Evolutionary conservation across 192 early-diverging fungal genomes (phyloP).

Genomic region (Coemansia sp.): DNA sequence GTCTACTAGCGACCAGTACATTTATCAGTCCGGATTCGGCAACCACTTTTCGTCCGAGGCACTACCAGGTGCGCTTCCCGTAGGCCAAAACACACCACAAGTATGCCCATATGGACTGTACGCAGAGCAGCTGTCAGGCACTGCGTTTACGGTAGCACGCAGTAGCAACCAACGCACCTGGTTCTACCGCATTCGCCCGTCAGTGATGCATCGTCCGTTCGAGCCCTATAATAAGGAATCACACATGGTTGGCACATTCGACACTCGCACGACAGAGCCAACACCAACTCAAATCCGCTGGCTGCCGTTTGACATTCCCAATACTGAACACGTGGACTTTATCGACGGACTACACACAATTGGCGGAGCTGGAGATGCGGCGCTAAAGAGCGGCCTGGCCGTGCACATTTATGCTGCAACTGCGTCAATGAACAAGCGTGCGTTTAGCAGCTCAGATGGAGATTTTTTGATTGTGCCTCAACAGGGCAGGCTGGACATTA

Average conservation of each 20-base stretch:
- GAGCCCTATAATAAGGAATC: constrained; percentile 19
- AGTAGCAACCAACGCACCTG: constrained; percentile 83
- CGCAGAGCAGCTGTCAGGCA: constrained; percentile 92
- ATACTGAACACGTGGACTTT: constrained; percentile 65
- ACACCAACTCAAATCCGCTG: constrained; percentile 92
- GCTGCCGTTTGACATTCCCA: constrained; percentile 77
- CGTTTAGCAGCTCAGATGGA: constrained; percentile 91
- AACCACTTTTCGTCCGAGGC: constrained; percentile 85
- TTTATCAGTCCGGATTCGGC: constrained; percentile 82
- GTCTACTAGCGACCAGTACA: constrained; percentile 26
- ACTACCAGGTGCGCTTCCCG: constrained; percentile 80
- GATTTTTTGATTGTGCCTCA: constrained; percentile 93
- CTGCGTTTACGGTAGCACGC: constrained; percentile 84
- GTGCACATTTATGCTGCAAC: constrained; percentile 83
- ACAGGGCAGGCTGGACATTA: constrained; percentile 82
- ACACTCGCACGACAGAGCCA: constrained; percentile 54
- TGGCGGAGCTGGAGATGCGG: constrained; percentile 82
- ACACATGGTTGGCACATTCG: constrained; percentile 63
- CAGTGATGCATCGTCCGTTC: constrained; percentile 81
- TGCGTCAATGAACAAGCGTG: constrained; percentile 69
- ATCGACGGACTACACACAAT: constrained; percentile 81
- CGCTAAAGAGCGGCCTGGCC: constrained; percentile 74
- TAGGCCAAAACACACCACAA: constrained; percentile 91
- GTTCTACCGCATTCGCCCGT: constrained; percentile 95
- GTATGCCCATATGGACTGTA: constrained; percentile 85